A percentile compares a stretch with the other conserved stretches of the same genome.
Conservation (phyloP, 257 asterid genomes). For the Jacaranda mimosifolia region DNA sequence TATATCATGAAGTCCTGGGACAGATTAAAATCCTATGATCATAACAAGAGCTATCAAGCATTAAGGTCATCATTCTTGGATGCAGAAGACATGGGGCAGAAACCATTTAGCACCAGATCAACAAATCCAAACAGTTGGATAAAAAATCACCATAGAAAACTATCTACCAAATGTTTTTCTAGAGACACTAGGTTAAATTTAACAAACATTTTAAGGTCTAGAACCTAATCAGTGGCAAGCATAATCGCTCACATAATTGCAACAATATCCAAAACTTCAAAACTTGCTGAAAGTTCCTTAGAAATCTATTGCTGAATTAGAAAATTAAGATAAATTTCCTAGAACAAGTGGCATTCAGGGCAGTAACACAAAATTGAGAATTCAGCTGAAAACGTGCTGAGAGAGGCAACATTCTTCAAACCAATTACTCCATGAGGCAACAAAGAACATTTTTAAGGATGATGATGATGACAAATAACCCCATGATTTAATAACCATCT, state of each 20-base stretch:
- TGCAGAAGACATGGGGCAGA: slow-evolving; percentile 1
- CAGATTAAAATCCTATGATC: background rate
- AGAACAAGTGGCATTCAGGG: background rate
- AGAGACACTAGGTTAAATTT: slow-evolving; percentile 19
- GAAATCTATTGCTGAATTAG: background rate
- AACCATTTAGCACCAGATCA: slow-evolving; percentile 23
- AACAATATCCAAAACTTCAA: slow-evolving; percentile 11
- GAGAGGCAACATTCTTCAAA: background rate
- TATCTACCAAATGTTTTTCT: background rate
- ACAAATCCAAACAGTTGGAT: background rate
- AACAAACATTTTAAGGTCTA: background rate
- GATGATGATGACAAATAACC: background rate
- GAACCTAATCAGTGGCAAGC: background rate
- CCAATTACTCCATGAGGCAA: background rate
- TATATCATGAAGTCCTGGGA: background rate
- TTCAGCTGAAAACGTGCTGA: background rate
- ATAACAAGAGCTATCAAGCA: slow-evolving; percentile 14
- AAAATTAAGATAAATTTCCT: background rate
- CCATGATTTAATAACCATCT: background rate
- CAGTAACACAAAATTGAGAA: background rate
- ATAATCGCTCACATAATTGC: background rate
- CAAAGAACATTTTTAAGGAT: background rate
- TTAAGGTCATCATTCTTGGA: slow-evolving; percentile 20
- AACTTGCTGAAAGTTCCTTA: background rate
- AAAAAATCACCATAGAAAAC: background rate